Percentiles rank a stretch among this genome's conserved stretches.
These are phyloP conservation scores for Dothideomycetidae sp. DNA, from an alignment of 2,329 filamentous ascomycete genomes.

Conservation along the genomic window DNA sequence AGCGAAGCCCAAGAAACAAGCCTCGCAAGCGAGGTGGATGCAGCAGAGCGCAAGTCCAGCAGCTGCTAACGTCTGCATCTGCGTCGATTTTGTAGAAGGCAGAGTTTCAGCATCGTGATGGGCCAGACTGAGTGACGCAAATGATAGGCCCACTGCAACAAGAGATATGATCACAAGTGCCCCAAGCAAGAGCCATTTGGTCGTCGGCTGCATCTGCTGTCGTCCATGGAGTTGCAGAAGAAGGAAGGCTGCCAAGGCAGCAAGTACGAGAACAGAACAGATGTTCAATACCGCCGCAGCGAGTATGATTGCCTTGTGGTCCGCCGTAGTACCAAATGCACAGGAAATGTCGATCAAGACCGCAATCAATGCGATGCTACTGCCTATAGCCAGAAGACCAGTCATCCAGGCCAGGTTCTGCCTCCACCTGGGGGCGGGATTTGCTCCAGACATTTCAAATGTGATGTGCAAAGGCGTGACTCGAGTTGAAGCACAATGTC, in stretches of 20 bases:
- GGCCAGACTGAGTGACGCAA: neutral
- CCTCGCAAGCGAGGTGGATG: neutral
- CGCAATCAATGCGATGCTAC: neutral
- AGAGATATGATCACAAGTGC: neutral
- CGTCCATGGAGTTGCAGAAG: neutral
- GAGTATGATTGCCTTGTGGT: neutral
- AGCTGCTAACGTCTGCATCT: neutral
- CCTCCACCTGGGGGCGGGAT: neutral
- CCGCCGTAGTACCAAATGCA: neutral
- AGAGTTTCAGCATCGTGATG: neutral
- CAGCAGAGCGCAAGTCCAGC: neutral
- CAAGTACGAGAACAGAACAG: neutral
- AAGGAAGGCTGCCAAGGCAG: neutral
- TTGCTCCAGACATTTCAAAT: neutral
- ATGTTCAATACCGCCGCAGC: neutral
- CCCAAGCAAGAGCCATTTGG: neutral
- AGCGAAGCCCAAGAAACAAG: neutral
- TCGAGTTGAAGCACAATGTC: no score
- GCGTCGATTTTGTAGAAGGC: neutral
- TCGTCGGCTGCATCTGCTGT: neutral
- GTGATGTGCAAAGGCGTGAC: no score
- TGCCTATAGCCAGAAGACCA: neutral
- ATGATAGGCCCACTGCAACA: neutral
- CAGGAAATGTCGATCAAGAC: neutral
- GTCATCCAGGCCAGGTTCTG: neutral